Percentiles rank a stretch among this genome's conserved stretches.
Conservation (phyloP, 345 rosid genomes). For the Rhizophora mangle region DNA sequence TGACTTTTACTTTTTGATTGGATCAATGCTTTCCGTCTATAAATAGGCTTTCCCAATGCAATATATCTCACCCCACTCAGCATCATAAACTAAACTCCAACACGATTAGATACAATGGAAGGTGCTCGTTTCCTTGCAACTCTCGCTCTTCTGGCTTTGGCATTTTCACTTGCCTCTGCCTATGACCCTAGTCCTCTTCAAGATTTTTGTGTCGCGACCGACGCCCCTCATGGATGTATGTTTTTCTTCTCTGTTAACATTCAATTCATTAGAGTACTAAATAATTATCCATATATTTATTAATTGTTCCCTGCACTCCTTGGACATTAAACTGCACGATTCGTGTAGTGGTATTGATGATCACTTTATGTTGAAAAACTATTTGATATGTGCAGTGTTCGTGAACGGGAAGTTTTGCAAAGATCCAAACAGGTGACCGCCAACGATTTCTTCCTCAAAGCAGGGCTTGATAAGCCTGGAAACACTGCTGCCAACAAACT, state of each 20-base stretch:
- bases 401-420: conserved; percentile 14
- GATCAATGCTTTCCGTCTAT: too few relatives aligned
- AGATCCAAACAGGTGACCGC: neutral
- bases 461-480: neutral
- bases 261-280: too few relatives aligned
- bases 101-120: neutral
- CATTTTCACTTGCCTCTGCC: neutral
- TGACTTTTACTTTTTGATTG: too few relatives aligned
- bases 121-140: neutral
- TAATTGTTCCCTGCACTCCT: too few relatives aligned
- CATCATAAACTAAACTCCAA: too few relatives aligned
- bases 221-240: conserved; percentile 3
- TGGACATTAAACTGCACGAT: neutral
- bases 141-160: conserved; percentile 2
- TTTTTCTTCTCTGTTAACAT: too few relatives aligned
- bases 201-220: conserved; percentile 1
- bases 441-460: neutral
- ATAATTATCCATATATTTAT: too few relatives aligned
- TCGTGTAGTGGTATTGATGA: neutral
- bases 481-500: neutral
- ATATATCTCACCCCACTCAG: too few relatives aligned
- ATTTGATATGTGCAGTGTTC: neutral
- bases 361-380: neutral
- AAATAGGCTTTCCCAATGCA: too few relatives aligned
- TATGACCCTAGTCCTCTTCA: conserved; percentile 16